Evolutionary conservation across 2,329 filamentous ascomycete genomes (phyloP).

Genomic region (Ophiocordyceps robertsii): DNA sequence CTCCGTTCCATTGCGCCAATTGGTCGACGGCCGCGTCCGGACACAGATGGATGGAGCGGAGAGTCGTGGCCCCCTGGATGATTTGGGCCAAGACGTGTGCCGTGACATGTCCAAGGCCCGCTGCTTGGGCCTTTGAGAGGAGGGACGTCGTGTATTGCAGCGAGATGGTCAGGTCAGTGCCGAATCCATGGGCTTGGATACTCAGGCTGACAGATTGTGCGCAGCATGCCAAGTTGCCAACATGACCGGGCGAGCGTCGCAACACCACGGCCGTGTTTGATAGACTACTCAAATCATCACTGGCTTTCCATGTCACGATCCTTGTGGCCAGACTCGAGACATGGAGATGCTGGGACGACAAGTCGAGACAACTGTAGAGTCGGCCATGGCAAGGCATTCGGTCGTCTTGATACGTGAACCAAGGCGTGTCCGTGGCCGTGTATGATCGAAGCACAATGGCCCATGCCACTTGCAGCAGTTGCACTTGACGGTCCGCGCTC

Average conservation of each 20-base stretch:
- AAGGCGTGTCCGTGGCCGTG: background rate
- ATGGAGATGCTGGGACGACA: no score
- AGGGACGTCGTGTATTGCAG: background rate
- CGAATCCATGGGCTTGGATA: background rate
- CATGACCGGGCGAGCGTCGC: no score
- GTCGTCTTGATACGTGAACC: constrained; percentile 1
- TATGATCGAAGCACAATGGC: constrained; percentile 1
- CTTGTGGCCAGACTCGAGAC: no score
- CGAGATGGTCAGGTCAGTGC: background rate
- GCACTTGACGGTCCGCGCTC: no score
- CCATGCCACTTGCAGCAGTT: constrained; percentile 1
- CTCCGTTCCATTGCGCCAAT: background rate
- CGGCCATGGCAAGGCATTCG: background rate
- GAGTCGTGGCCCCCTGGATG: background rate
- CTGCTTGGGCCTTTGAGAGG: background rate
- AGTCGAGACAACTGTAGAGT: background rate
- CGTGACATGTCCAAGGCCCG: background rate
- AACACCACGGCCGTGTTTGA: no score
- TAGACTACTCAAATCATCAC: no score
- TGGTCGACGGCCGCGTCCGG: background rate
- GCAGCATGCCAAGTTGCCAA: no score
- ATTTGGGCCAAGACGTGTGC: background rate
- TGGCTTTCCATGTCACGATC: no score
- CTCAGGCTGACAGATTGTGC: no score
- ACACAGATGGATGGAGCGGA: background rate